These are phyloP conservation scores for Cryphonectria radicalis DNA, from an alignment of 2,329 filamentous ascomycete genomes.

Conservation along the genomic window DNA sequence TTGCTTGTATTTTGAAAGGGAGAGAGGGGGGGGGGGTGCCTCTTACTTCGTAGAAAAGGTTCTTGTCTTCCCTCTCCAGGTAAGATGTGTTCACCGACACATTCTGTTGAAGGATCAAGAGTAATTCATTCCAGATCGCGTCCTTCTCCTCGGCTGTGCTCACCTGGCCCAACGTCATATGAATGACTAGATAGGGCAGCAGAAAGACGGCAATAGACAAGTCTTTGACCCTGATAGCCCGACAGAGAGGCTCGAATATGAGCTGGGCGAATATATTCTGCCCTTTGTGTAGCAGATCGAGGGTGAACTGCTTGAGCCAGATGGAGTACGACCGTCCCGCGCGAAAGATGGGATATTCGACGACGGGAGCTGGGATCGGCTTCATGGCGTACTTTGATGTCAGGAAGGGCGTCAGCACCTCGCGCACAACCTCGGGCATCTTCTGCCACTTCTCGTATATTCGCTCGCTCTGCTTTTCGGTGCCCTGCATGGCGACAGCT, in stretches of 20 bases:
- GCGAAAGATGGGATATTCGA: constrained; percentile 79
- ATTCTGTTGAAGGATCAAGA: constrained; percentile 71
- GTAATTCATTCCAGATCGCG: constrained; percentile 73
- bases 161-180: constrained; percentile 75
- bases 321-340: constrained; percentile 70
- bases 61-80: constrained; percentile 72
- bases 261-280: constrained; percentile 75
- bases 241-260: constrained; percentile 80
- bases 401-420: constrained; percentile 85
- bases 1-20: background rate
- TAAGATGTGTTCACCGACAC: constrained; percentile 56
- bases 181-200: constrained; percentile 83
- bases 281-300: constrained; percentile 79
- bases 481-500: constrained; percentile 50
- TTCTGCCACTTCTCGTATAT: constrained; percentile 76
- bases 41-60: constrained; percentile 83
- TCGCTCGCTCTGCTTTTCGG: constrained; percentile 53
- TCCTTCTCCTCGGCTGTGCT: constrained; percentile 63
- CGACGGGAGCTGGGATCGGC: constrained; percentile 58
- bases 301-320: constrained; percentile 82
- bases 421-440: constrained; percentile 77
- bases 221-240: constrained; percentile 85
- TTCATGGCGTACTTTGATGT: constrained; percentile 80
- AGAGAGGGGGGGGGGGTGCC: too few relatives aligned
- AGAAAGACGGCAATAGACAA: constrained; percentile 85